A percentile compares a stretch with the other conserved stretches of the same genome.
Evolutionary conservation across 2,329 filamentous ascomycete species (phyloP).

Genomic region (Coniochaeta sp.): DNA sequence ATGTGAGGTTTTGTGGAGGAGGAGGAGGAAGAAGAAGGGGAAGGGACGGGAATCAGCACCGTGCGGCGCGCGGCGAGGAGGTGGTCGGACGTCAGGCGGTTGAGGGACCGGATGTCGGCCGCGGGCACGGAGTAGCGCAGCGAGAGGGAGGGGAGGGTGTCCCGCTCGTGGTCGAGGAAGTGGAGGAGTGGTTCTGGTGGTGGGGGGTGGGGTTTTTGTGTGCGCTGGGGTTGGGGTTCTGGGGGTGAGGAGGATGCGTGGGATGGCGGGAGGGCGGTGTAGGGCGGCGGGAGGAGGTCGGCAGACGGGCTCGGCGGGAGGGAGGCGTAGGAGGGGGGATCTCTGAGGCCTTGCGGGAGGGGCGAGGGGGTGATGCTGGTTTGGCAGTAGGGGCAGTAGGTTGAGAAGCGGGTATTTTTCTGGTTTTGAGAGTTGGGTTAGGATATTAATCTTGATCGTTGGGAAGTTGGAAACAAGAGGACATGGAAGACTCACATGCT

Average conservation of each 20-base stretch:
- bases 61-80: constrained; percentile 63
- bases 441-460: no score
- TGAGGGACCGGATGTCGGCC: constrained; percentile 53
- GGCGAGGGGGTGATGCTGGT: constrained; percentile 51
- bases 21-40: background rate
- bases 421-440: constrained; percentile 15
- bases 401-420: constrained; percentile 60
- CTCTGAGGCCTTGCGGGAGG: constrained; percentile 54
- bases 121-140: constrained; percentile 65
- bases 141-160: constrained; percentile 61
- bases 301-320: constrained; percentile 27
- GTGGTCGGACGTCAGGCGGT: constrained; percentile 66
- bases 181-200: constrained; percentile 57
- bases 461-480: background rate
- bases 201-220: constrained; percentile 22
- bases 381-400: constrained; percentile 70
- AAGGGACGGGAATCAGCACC: constrained; percentile 62
- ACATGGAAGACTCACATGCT: constrained; percentile 40
- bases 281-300: constrained; percentile 24
- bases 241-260: background rate
- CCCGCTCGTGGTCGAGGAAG: constrained; percentile 63
- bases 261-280: constrained; percentile 1
- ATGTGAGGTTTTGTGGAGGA: background rate
- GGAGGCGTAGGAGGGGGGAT: constrained; percentile 59
- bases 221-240: constrained; percentile 12